Evolutionary conservation across 192 early-diverging fungal genomes (phyloP), one percentile per base, ranked within the genome.

Genomic region (Coemansia sp.): DNA sequence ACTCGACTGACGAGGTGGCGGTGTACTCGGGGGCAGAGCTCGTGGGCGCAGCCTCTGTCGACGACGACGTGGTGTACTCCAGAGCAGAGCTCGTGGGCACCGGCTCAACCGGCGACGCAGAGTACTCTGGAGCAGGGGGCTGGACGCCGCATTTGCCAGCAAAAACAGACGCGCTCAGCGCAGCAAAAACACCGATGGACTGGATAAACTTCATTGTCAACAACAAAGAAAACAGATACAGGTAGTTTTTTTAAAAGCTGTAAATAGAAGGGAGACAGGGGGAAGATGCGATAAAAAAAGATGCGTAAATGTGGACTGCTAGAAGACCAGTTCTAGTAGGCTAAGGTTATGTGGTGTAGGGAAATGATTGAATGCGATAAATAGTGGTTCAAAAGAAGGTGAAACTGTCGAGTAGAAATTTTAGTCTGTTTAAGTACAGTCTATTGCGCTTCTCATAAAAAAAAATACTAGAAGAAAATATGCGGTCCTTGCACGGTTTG

Each of bases 201-300:
- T 66, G n/a, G 12, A 43, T 12, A 20, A 76, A 34, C 60, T 75
- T 81, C 73, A 81, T 81, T 66, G 63, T 73, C 35, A 4, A 14
- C 28, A 9, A 41, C n/a, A 56, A 41, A 64, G 11, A 48, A 55
- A 68, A 61, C 8, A 5, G 54, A 28, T 28, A 28, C 22, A 28
- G 22, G 33, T 59, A 34, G 54, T 8, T 56, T 18, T 56, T 12
- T n/a, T 34, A 53, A 33, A 11, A 17, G 22, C 2, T 4, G 54
- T 33, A 28, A 58, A 17, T 55, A 56, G 7, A 6, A 28, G 22
- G 22, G 22, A 28, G 45, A 15, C 0, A 48, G 54, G 33, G 33
- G 12, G 8, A 33, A 11, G 22, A 57, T 57, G 55, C 32, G 34
- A 18, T 57, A 17, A 28, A 28, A 28, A 15, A 15, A 15, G 45